phyloP scores from a whole-genome alignment of 768 basidiomycete species.

The Suillus hirtellus region DNA sequence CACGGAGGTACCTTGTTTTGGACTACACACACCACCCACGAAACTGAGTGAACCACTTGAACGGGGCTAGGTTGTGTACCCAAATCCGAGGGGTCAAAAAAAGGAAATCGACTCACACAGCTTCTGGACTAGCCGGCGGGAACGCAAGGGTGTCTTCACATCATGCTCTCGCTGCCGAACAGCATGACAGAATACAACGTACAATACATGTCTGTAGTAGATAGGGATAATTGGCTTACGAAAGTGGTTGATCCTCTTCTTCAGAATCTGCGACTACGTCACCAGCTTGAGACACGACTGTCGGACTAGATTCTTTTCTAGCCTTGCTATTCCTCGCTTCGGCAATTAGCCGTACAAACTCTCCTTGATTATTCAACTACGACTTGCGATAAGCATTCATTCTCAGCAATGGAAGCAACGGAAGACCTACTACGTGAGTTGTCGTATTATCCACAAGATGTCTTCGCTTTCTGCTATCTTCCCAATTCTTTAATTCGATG shows the following conservation, averaged over 20 bases:
- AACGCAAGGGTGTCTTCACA: background rate
- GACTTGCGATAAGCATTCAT: background rate
- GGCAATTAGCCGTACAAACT: constrained; percentile 36
- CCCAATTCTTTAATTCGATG: constrained; percentile 58
- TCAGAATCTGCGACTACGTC: constrained; percentile 38
- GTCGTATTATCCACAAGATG: constrained; percentile 37
- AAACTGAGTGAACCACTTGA: background rate
- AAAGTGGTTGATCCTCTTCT: constrained; percentile 24
- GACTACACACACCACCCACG: background rate
- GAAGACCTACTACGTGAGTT: constrained; percentile 40
- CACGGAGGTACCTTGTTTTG: background rate
- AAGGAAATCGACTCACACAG: background rate
- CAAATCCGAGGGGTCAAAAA: background rate
- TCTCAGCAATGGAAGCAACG: constrained; percentile 1
- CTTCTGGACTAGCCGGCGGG: background rate
- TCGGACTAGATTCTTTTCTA: constrained; percentile 20
- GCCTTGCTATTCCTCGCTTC: constrained; percentile 36
- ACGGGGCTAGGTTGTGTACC: background rate
- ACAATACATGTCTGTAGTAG: background rate
- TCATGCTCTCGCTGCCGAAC: background rate
- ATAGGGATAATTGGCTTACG: background rate
- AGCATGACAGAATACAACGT: background rate
- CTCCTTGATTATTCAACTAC: constrained; percentile 29
- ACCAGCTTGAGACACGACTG: constrained; percentile 2
- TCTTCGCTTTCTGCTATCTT: constrained; percentile 45